These are phyloP conservation scores for Malania oleifera DNA, from an alignment of 164 flowering plant genomes.

Conservation along the genomic window DNA sequence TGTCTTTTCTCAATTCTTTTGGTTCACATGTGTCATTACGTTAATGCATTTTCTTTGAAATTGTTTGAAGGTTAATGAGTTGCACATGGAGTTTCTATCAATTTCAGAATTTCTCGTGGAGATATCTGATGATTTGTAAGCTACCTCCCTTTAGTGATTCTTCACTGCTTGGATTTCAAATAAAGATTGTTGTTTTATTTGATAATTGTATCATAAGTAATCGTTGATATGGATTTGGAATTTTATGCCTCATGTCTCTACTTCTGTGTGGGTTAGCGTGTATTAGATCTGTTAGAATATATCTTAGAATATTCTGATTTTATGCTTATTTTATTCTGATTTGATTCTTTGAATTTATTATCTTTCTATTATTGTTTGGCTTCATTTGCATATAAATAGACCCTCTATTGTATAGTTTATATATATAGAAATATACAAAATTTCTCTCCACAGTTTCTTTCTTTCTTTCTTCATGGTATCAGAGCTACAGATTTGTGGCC, in stretches of 20 bases:
- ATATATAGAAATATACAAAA: too few relatives aligned
- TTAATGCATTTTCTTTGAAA: constrained; percentile 17
- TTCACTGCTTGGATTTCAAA: neutral
- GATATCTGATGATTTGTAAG: constrained; percentile 93
- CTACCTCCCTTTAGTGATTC: constrained; percentile 8
- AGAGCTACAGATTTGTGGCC: too few relatives aligned
- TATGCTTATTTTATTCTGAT: too few relatives aligned
- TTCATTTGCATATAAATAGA: too few relatives aligned
- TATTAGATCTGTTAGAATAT: too few relatives aligned
- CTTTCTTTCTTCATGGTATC: too few relatives aligned
- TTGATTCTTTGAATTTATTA: too few relatives aligned
- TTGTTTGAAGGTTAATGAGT: constrained; percentile 68
- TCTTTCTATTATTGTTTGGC: too few relatives aligned
- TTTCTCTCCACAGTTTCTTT: too few relatives aligned
- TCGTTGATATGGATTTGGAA: neutral
- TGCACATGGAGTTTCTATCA: constrained; percentile 88
- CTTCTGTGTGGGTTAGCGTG: too few relatives aligned
- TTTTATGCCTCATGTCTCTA: neutral
- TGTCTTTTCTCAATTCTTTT: neutral
- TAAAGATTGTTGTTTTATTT: neutral
- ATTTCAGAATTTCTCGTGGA: constrained; percentile 91
- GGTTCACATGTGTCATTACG: constrained; percentile 1
- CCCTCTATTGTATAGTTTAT: too few relatives aligned
- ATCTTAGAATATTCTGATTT: too few relatives aligned
- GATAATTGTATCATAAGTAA: neutral